Evolutionary conservation across 495 filamentous ascomycete genomes (phyloP), one percentile per base, ranked within the genome.

Genomic region (Neurospora sp.): DNA sequence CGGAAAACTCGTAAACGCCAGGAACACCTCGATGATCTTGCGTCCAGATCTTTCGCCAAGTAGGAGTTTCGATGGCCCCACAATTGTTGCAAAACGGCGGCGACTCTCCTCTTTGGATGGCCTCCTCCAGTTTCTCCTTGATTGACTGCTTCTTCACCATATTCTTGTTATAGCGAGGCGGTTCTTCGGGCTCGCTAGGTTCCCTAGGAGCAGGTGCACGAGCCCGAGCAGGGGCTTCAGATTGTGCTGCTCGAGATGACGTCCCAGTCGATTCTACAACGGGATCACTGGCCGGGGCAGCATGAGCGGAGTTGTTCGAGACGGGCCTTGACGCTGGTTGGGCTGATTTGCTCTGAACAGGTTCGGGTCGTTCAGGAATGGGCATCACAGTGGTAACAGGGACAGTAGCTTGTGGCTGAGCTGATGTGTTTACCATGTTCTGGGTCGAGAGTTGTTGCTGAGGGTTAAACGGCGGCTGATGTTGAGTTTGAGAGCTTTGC

Each of bases 31-130:
- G 77, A 31, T 89, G 82, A 8, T 90, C 85, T 77, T 92, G 92
- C 10, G 87, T 87, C 87, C 90, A 97, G 2, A 94, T 92, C 73
- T 94, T 96, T 41, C 96, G 88, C 96, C 96, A 99, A 0, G 94
- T 97, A 1, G 95, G 92, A 1, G 96, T 99, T 77, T 97, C 92
- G 72, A 99, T 96, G 18, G 92, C 91, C 7, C 96, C 96, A 76
- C 96, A 99, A 78, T 98, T 96, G 71, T 88, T 88, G 79, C 96
- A 99, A 76, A 89, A 98, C 4, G 90, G 89, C 0, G 96, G 96
- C 80, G 92, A 88, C 73, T 93, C 85, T 2, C 95, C 95, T 70
- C 86, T 84, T 27, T 85, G 82, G 40, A 97, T 87, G 0, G 91
- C 89, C 47, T 82, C 83, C 68, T 93, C 89, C 10, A 96, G 81